Percentiles rank a stretch among this genome's conserved stretches.
phyloP scores from a whole-genome alignment of 192 early-diverging fungal species.

The Podila verticillata region DNA sequence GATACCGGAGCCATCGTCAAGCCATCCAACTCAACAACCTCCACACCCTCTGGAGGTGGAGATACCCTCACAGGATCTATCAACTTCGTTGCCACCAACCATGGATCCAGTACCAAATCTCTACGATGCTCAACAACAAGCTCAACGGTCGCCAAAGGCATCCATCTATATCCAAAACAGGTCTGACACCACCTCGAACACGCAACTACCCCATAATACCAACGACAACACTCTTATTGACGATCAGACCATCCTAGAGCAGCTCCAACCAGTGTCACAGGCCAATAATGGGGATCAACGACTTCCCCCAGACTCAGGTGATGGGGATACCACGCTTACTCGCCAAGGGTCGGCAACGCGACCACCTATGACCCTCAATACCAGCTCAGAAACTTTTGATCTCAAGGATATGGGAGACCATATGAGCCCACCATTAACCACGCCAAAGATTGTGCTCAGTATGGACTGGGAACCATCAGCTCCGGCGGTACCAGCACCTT shows the following conservation, averaged over 20 bases:
- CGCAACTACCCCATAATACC: neutral
- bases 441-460: neutral
- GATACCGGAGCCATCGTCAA: too few relatives aligned
- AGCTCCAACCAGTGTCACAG: neutral
- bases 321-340: neutral
- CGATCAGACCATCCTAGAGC: neutral
- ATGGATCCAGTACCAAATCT: too few relatives aligned
- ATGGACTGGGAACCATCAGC: too few relatives aligned
- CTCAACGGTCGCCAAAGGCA: too few relatives aligned
- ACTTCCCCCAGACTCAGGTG: neutral
- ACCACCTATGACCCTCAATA: neutral
- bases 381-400: neutral
- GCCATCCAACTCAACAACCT: too few relatives aligned
- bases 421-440: conserved; percentile 5
- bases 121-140: too few relatives aligned
- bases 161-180: neutral
- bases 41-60: too few relatives aligned
- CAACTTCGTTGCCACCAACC: too few relatives aligned
- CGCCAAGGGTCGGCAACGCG: neutral
- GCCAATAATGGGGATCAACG: neutral
- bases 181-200: neutral
- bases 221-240: neutral
- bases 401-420: conserved; percentile 13
- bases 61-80: too few relatives aligned
- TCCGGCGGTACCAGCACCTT: neutral